Evolutionary conservation across 139 green algal species (phyloP).

Genomic region (Chlorella sp.): DNA sequence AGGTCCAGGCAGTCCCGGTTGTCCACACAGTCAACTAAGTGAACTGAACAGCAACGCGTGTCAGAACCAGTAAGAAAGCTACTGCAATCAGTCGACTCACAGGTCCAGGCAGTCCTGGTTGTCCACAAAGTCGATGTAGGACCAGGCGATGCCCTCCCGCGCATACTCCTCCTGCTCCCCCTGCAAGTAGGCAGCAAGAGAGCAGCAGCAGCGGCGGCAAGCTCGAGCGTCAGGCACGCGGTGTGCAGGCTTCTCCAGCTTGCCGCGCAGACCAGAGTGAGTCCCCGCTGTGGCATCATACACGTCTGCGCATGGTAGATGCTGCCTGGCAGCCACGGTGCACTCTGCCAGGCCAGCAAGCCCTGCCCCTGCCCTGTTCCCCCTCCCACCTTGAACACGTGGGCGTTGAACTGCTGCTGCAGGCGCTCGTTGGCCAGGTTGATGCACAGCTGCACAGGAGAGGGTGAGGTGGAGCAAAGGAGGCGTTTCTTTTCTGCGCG

Average conservation of each 20-base stretch:
- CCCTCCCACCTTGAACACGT: conserved; percentile 81
- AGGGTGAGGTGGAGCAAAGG: no score
- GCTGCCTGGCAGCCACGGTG: no score
- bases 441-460: conserved; percentile 91
- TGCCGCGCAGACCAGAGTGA: no score
- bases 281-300: no score
- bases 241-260: no score
- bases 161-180: conserved; percentile 90
- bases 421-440: conserved; percentile 98
- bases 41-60: background rate
- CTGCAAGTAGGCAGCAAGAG: background rate
- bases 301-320: no score
- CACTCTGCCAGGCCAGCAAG: no score
- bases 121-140: conserved; percentile 98
- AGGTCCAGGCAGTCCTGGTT: conserved; percentile 97
- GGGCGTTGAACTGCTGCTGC: conserved; percentile 98
- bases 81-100: no score
- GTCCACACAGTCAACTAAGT: conserved; percentile 99
- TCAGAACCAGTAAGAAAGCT: no score
- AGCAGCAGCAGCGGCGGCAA: background rate
- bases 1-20: conserved; percentile 97
- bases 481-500: no score
- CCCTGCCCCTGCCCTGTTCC: no score
- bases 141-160: conserved; percentile 96
- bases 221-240: background rate